Evolutionary conservation across 345 rosid species (phyloP), one percentile per base, ranked within the genome.

Genomic region (Rhizophora apiculata): DNA sequence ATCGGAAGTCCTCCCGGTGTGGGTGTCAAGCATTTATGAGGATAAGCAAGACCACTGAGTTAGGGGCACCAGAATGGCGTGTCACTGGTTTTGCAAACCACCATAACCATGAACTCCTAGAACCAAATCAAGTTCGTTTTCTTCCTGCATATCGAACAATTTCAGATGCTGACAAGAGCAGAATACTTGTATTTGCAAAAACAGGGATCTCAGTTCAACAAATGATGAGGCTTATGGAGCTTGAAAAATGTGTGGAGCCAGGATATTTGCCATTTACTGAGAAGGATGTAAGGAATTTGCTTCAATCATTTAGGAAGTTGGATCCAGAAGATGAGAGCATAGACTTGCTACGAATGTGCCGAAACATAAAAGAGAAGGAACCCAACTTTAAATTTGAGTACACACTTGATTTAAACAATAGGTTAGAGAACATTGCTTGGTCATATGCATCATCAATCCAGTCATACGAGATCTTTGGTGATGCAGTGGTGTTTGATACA

Each of bases 221-320:
- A 82, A 94, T 94, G 98, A 89, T 94, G 94, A 87, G 90, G 85
- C 87, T 94, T 64, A 83, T 94, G 98, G 98, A 94, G 82, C 97
- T 94, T 70, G 96, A 94, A 83, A 94, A 88, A 79, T 89, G 97
- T 63, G 90, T 94, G 64, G 98, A 91, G 82, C 97, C 97, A 31
- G 98, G 98, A 29, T 89, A 89, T 73, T 82, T 94, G 70, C 93
- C 96, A 0, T 94, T 94, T 70, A 94, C 98, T 24, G 98, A 94
- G 76, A 91, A 94, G 82, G 98, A 94, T 78, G 95, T 94, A 51
- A 91, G 98, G 76, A 94, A 94, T 75, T 85, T 94, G 78, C 96
- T 94, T 69, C 98, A 94, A 80, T 89, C 97, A 5, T 88, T 86
- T 59, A 85, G 89, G 82, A 94, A 87, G 77, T 79, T 82, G 36